These are phyloP conservation scores for Rhynchosporium secalis DNA, from an alignment of 2,329 filamentous ascomycete genomes.

Conservation along the genomic window DNA sequence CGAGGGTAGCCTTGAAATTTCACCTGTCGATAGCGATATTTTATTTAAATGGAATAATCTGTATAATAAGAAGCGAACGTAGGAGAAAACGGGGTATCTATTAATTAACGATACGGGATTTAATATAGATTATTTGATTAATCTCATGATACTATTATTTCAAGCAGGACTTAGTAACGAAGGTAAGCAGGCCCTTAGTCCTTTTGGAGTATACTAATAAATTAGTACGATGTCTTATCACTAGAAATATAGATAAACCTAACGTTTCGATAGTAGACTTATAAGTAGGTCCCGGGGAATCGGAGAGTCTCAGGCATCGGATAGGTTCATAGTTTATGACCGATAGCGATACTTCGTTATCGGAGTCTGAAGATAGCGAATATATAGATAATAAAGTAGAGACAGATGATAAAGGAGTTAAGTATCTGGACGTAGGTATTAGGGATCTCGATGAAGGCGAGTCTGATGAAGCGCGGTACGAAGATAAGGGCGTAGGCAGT, in stretches of 20 bases:
- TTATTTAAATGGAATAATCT: constrained; percentile 29
- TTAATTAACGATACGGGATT: constrained; percentile 18
- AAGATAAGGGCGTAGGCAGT: background rate
- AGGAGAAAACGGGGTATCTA: constrained; percentile 20
- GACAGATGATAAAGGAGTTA: background rate
- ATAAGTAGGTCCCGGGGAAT: constrained; percentile 15
- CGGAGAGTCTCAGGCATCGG: background rate
- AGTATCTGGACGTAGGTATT: background rate
- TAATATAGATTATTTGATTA: constrained; percentile 27
- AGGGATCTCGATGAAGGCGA: background rate
- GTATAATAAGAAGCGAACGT: constrained; percentile 24
- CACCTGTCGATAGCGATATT: constrained; percentile 19
- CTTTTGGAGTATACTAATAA: constrained; percentile 18
- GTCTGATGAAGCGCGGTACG: background rate
- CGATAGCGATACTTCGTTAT: background rate
- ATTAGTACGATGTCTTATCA: constrained; percentile 22
- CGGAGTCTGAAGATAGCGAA: background rate
- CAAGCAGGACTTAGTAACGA: constrained; percentile 3
- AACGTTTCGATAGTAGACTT: constrained; percentile 21
- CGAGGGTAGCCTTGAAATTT: constrained; percentile 22
- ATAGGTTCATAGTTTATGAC: background rate
- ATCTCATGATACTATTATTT: constrained; percentile 23
- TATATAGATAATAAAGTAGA: constrained; percentile 1
- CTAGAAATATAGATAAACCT: constrained; percentile 20
- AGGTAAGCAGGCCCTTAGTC: constrained; percentile 10